A percentile compares a stretch with the other conserved stretches of the same genome.
Conservation (phyloP, 2,329 filamentous ascomycete species). For the Venturia effusa region DNA sequence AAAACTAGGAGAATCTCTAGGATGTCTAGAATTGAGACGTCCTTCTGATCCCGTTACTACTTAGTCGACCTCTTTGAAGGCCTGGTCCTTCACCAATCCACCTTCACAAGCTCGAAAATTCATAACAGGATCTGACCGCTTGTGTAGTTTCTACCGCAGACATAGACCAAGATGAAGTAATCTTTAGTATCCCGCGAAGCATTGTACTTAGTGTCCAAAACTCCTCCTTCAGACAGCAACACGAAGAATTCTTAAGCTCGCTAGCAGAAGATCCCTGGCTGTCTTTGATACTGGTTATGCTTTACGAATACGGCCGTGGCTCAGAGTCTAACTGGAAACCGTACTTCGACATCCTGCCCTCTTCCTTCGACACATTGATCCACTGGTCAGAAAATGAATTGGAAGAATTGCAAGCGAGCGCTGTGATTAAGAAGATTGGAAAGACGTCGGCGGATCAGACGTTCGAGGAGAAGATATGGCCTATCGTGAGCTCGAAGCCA, state of each 20-base stretch:
- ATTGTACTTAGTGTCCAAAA: slow-evolving; percentile 63
- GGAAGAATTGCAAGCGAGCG: slow-evolving; percentile 61
- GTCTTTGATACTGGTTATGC: slow-evolving; percentile 64
- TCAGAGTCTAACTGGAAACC: slow-evolving; percentile 58
- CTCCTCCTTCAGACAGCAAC: slow-evolving; percentile 50
- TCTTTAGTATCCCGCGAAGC: slow-evolving; percentile 69
- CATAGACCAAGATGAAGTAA: slow-evolving; percentile 27
- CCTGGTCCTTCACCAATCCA: background rate
- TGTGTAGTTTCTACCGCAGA: background rate
- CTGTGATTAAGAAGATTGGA: slow-evolving; percentile 67
- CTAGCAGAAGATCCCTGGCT: slow-evolving; percentile 33
- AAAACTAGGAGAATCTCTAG: no score
- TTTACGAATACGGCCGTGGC: slow-evolving; percentile 55
- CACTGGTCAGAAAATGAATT: slow-evolving; percentile 71
- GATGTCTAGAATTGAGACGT: no score
- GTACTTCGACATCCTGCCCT: slow-evolving; percentile 67
- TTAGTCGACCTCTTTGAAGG: background rate
- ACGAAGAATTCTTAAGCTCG: slow-evolving; percentile 28
- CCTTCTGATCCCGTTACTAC: background rate
- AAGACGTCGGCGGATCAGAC: slow-evolving; percentile 58
- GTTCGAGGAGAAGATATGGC: slow-evolving; percentile 49
- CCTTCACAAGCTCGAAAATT: background rate
- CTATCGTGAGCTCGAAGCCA: slow-evolving; percentile 35
- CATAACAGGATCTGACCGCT: background rate
- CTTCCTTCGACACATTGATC: slow-evolving; percentile 72